Evolutionary conservation across 768 basidiomycete genomes (phyloP).

Genomic region (Russula sp.): DNA sequence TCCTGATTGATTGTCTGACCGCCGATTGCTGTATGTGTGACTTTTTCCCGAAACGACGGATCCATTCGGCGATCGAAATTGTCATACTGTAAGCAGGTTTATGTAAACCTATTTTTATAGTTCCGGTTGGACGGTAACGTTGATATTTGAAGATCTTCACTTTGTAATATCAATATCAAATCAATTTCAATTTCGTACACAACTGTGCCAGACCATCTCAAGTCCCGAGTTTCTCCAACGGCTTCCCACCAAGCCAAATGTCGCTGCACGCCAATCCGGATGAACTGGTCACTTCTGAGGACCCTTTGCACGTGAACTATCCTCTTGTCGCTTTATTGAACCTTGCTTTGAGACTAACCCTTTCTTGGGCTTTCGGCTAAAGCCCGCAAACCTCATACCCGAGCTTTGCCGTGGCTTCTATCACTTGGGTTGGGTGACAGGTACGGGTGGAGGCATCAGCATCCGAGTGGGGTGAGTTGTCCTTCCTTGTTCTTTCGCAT

Average conservation of each 20-base stretch:
- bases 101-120: not conserved
- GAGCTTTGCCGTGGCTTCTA: slow-evolving; percentile 84
- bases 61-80: not conserved
- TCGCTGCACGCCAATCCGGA: slow-evolving; percentile 38
- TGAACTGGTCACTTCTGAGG: slow-evolving; percentile 54
- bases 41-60: not conserved
- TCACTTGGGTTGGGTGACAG: slow-evolving; percentile 88
- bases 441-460: slow-evolving; percentile 79
- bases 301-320: slow-evolving; percentile 55
- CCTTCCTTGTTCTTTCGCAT: not conserved
- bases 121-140: not conserved
- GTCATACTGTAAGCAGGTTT: not conserved
- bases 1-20: no score
- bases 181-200: not conserved
- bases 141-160: no score
- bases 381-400: slow-evolving; percentile 92
- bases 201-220: not conserved
- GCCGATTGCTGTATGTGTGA: no score
- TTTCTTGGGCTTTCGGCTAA: not conserved
- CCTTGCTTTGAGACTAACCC: not conserved
- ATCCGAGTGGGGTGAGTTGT: slow-evolving; percentile 61
- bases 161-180: no score
- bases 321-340: slow-evolving; percentile 28
- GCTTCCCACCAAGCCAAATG: not conserved
- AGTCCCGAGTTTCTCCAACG: not conserved